These are phyloP conservation scores for Xylariaceae sp. DNA, from an alignment of 2,329 filamentous ascomycete species.

Conservation along the genomic window DNA sequence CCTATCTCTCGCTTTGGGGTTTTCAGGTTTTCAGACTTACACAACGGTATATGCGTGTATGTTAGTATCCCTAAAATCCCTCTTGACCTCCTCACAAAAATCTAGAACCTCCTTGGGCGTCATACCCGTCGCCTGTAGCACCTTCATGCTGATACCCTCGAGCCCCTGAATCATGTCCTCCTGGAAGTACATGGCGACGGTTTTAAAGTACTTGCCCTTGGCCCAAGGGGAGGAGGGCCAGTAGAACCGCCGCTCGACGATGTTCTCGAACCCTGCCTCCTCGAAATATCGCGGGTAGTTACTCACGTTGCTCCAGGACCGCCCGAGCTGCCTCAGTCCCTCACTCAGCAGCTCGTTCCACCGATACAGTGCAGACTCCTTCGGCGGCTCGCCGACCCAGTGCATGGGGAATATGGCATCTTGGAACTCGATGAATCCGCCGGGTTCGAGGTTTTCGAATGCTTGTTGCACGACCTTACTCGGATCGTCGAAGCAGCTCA, in stretches of 20 bases:
- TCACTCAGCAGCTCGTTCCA: slow-evolving; percentile 45
- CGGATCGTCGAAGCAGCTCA: slow-evolving; percentile 58
- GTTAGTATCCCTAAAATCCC: slow-evolving; percentile 41
- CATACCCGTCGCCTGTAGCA: slow-evolving; percentile 44
- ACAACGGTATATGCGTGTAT: slow-evolving; percentile 44
- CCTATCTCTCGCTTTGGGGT: background rate
- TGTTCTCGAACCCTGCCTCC: slow-evolving; percentile 42
- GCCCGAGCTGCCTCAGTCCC: slow-evolving; percentile 36
- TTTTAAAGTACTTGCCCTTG: slow-evolving; percentile 44
- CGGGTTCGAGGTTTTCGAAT: slow-evolving; percentile 49
- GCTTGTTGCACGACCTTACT: slow-evolving; percentile 53
- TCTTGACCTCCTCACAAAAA: slow-evolving; percentile 43
- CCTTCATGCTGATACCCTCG: slow-evolving; percentile 44
- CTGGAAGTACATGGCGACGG: slow-evolving; percentile 42
- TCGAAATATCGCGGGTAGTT: slow-evolving; percentile 40
- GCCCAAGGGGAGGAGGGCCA: slow-evolving; percentile 47
- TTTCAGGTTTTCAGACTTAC: slow-evolving; percentile 31
- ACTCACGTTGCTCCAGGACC: slow-evolving; percentile 40
- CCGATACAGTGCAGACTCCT: slow-evolving; percentile 40
- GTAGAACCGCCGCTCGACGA: slow-evolving; percentile 41
- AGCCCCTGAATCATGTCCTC: slow-evolving; percentile 42
- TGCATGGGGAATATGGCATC: slow-evolving; percentile 41
- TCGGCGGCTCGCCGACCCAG: slow-evolving; percentile 43
- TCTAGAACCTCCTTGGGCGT: slow-evolving; percentile 34
- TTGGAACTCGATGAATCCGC: slow-evolving; percentile 48